Evolutionary conservation across 2,329 filamentous ascomycete genomes (phyloP).

Genomic region (Fusarium sulawesiense): DNA sequence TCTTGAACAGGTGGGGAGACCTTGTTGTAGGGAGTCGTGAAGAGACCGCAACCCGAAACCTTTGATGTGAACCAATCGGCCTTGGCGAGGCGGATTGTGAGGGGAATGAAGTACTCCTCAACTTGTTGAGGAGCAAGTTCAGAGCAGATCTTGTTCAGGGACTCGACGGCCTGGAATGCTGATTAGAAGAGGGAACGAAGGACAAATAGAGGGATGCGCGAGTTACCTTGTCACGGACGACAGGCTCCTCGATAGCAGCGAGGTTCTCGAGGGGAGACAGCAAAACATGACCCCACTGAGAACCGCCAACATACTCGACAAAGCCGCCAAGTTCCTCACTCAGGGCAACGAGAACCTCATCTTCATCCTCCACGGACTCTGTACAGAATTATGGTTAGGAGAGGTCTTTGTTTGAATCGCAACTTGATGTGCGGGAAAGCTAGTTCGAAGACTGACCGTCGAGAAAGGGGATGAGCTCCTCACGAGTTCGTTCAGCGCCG

Average conservation of each 20-base stretch:
- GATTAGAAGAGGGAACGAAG: constrained; percentile 6
- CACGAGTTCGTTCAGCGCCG: constrained; percentile 94
- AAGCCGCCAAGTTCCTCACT: constrained; percentile 97
- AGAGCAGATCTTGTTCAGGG: constrained; percentile 98
- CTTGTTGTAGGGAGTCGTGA: constrained; percentile 92
- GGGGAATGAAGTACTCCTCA: constrained; percentile 96
- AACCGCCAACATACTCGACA: constrained; percentile 96
- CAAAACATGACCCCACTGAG: constrained; percentile 93
- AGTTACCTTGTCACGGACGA: constrained; percentile 94
- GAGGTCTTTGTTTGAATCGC: constrained; percentile 23
- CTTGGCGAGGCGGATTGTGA: constrained; percentile 95
- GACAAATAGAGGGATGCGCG: constrained; percentile 29
- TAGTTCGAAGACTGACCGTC: constrained; percentile 77
- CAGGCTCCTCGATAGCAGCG: constrained; percentile 96
- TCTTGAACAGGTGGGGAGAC: constrained; percentile 89
- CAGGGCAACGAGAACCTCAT: constrained; percentile 95
- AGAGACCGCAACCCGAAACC: constrained; percentile 96
- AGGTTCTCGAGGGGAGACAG: constrained; percentile 97
- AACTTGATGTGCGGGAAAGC: constrained; percentile 31
- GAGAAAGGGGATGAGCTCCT: constrained; percentile 98
- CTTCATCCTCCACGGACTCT: constrained; percentile 99
- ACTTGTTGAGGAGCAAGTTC: constrained; percentile 92
- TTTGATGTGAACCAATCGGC: constrained; percentile 99
- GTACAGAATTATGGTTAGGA: constrained; percentile 42
- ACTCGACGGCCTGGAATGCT: constrained; percentile 85